Evolutionary conservation across 1,139 yeast genomes (phyloP), one percentile per base, ranked within the genome.

Genomic region (Blastobotrys serpentis): DNA sequence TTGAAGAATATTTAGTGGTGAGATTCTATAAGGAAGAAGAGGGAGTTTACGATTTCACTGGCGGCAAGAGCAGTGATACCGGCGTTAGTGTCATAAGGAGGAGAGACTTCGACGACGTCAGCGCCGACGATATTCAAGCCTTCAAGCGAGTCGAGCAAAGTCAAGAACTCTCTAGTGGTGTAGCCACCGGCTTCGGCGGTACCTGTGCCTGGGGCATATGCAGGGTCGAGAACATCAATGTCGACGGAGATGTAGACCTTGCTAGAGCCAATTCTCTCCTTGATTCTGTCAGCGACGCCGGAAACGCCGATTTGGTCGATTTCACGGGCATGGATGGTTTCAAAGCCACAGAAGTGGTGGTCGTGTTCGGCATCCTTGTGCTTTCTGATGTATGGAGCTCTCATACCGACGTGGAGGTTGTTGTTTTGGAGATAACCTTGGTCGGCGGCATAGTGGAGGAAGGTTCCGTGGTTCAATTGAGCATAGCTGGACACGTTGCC

Each of bases 161-260:
- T 72, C 51, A 84, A 71, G 50, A 85, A 72, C 62, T 85, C 94
- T 53, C 94, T 73, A 5, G 90, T 85, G 46, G 85, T 69, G 74
- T 84, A 78, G 48, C 94, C 94, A 49, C 94, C 94, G 1, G 86
- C 82, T 67, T 85, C 94, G 53, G 82, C 84, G 2, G 94, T 85
- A 3, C 94, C 94, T 0, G 94, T 85, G 0, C 92, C 94, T 49
- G 88, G 84, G 4, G 90, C 87, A 58, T 81, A 79, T 1, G 83
- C 89, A 1, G 94, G 92, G 63, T 85, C 94, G 55, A 85, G 71
- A 10, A 83, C 87, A 64, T 85, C 94, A 44, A 85, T 83, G 63
- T 85, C 94, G 36, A 85, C 82, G 4, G 86, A 79, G 13, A 85
- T 70, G 59, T 84, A 85, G 1, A 86, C 84, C 25, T 90, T 87